phyloP scores from a whole-genome alignment of 2,329 filamentous ascomycete genomes.

The Drechslerella stenobrocha region DNA sequence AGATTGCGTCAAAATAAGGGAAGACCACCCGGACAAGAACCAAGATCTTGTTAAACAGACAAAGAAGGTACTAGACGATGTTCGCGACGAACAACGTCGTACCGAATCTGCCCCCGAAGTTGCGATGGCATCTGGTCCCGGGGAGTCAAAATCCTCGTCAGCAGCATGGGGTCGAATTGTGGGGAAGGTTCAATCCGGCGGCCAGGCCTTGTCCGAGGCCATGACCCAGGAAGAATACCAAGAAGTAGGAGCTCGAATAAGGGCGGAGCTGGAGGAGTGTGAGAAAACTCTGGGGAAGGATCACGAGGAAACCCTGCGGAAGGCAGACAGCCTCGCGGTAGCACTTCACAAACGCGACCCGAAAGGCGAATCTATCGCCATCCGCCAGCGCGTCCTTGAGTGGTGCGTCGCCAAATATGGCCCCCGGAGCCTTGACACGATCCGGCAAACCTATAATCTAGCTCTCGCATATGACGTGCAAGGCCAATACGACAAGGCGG shows the following conservation, averaged over 20 bases:
- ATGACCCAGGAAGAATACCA: neutral
- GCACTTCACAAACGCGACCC: conserved; percentile 1
- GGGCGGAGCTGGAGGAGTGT: conserved; percentile 1
- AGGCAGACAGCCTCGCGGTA: conserved; percentile 3
- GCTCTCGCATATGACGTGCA: conserved; percentile 5
- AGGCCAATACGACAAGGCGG: conserved; percentile 13
- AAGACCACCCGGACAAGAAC: conserved; percentile 10
- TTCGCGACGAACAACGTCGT: conserved; percentile 5
- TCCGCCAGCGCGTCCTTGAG: conserved; percentile 7
- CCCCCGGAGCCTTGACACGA: neutral
- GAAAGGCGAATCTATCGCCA: conserved; percentile 6
- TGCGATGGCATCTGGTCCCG: neutral
- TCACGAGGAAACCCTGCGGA: conserved; percentile 7
- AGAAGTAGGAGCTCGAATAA: neutral
- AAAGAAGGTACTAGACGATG: conserved; percentile 1
- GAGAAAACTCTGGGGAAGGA: conserved; percentile 9
- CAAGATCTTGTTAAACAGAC: conserved; percentile 4
- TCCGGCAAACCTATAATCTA: conserved; percentile 10
- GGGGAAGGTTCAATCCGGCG: conserved; percentile 1
- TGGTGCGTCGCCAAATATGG: conserved; percentile 9
- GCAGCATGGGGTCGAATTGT: neutral
- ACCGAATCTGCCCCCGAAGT: conserved; percentile 12
- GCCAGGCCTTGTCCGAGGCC: neutral
- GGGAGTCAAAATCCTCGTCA: neutral
- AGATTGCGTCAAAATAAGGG: conserved; percentile 12